phyloP scores from a whole-genome alignment of 306 rosid species.

The Sophora flavescens region DNA sequence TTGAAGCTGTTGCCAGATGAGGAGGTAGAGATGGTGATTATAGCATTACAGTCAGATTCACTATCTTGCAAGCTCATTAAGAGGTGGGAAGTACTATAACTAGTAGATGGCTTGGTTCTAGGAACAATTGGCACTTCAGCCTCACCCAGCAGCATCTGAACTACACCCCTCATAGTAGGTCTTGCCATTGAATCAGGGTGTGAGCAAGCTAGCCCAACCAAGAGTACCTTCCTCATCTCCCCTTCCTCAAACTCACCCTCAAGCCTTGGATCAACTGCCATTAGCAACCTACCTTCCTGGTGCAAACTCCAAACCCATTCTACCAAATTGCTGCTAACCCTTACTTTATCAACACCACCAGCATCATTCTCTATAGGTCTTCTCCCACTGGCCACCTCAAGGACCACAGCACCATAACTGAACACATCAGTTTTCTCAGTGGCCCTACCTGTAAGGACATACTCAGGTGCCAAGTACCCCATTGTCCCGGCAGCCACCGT shows the following conservation, averaged over 20 bases:
- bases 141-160: constrained; percentile 84
- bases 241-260: constrained; percentile 66
- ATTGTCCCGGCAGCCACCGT: constrained; percentile 95
- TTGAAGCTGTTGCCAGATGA: constrained; percentile 62
- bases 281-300: constrained; percentile 68
- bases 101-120: constrained; percentile 67
- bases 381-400: constrained; percentile 86
- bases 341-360: constrained; percentile 48
- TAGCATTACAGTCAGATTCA: constrained; percentile 75
- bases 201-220: constrained; percentile 81
- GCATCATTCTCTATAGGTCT: constrained; percentile 83
- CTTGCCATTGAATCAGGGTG: constrained; percentile 78
- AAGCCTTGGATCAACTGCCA: constrained; percentile 69
- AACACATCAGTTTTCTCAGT: constrained; percentile 87
- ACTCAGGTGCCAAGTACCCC: constrained; percentile 95
- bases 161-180: constrained; percentile 80
- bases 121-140: constrained; percentile 81
- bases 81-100: constrained; percentile 73
- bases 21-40: constrained; percentile 66
- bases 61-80: constrained; percentile 76
- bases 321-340: constrained; percentile 67
- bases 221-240: constrained; percentile 70
- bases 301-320: constrained; percentile 93
- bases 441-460: constrained; percentile 83
- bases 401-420: constrained; percentile 88